phyloP scores from a whole-genome alignment of 2,329 filamentous ascomycete genomes.

The Zymoseptoria crescenta region DNA sequence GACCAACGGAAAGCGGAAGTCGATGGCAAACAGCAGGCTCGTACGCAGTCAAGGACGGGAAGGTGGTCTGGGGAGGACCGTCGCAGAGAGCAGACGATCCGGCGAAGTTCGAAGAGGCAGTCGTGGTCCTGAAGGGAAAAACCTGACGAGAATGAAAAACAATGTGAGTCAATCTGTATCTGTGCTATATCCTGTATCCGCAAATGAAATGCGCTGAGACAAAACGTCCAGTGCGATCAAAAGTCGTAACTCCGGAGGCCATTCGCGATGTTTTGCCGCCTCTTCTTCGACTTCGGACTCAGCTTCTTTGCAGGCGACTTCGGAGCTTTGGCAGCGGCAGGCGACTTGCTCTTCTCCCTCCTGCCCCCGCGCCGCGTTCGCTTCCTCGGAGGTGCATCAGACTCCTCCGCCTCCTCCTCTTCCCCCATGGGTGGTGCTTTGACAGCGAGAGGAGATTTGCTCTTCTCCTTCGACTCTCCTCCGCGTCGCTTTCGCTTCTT shows the following conservation, averaged over 20 bases:
- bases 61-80: slow-evolving; percentile 47
- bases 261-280: not conserved
- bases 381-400: not conserved
- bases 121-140: slow-evolving; percentile 18
- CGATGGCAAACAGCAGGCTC: slow-evolving; percentile 62
- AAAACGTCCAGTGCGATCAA: not conserved
- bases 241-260: not conserved
- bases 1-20: slow-evolving; percentile 56
- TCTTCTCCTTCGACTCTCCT: not conserved
- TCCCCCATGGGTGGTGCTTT: not conserved
- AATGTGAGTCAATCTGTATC: not conserved
- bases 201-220: not conserved
- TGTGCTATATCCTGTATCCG: not conserved
- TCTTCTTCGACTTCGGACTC: not conserved
- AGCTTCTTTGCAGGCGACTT: not conserved
- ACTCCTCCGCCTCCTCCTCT: not conserved
- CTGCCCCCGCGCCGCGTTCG: not conserved
- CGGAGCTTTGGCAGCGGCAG: not conserved
- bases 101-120: slow-evolving; percentile 45
- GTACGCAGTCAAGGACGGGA: slow-evolving; percentile 52
- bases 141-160: not conserved
- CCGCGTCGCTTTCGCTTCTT: not conserved
- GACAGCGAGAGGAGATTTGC: not conserved
- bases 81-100: slow-evolving; percentile 46
- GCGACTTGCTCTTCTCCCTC: not conserved